Percentiles rank a stretch among this genome's conserved stretches.
phyloP scores from a whole-genome alignment of 129 eudicot species.

The Pseudognaphalium luteoalbum region DNA sequence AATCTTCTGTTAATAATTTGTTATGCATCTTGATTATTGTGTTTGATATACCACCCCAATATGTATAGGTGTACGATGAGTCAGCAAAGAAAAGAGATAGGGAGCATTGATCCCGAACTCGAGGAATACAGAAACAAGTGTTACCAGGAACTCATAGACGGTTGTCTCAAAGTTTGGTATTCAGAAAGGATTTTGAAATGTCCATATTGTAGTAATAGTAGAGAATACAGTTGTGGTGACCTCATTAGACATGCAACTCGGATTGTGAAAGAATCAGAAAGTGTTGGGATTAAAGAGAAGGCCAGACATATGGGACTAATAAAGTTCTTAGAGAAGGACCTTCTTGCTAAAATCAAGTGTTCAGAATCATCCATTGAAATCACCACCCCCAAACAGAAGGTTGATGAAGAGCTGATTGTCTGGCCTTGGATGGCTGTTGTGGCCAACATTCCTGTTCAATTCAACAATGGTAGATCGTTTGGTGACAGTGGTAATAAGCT shows the following conservation, averaged over 20 bases:
- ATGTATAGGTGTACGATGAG: constrained; percentile 35
- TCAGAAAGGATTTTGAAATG: constrained; percentile 42
- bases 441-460: constrained; percentile 54
- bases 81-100: constrained; percentile 29
- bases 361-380: not conserved
- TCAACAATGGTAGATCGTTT: constrained; percentile 34
- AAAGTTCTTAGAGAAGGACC: constrained; percentile 40
- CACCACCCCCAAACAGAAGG: not conserved
- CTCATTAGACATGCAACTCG: constrained; percentile 55
- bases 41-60: not conserved
- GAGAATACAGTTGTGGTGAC: constrained; percentile 38
- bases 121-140: constrained; percentile 42
- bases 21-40: not conserved
- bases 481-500: constrained; percentile 63
- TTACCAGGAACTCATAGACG: constrained; percentile 48
- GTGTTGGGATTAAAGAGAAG: constrained; percentile 41
- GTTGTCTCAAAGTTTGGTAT: constrained; percentile 19
- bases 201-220: constrained; percentile 50
- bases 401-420: constrained; percentile 52
- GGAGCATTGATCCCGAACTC: constrained; percentile 38
- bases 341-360: constrained; percentile 11
- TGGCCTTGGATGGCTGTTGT: constrained; percentile 78
- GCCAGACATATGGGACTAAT: constrained; percentile 54
- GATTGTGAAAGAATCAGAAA: constrained; percentile 47
- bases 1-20: not conserved